Percentiles rank a stretch among this genome's conserved stretches.
Evolutionary conservation across 805 yeast species (phyloP).

Genomic region (Metschnikowia similis): DNA sequence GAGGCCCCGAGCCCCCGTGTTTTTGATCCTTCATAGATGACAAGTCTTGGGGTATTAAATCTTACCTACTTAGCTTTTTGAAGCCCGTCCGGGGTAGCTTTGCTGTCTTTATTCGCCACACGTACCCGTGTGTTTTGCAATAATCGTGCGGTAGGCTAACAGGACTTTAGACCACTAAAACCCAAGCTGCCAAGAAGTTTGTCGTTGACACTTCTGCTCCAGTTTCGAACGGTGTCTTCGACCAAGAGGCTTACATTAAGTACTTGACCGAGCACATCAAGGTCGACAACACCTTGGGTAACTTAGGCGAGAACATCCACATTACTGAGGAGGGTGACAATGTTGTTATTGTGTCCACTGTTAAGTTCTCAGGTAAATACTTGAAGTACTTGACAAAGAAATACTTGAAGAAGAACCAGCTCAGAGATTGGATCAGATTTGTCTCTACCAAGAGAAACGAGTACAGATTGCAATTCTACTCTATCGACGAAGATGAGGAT

Average conservation of each 20-base stretch:
- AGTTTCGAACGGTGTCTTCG: slow-evolving; percentile 95
- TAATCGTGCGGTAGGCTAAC: slow-evolving; percentile 73
- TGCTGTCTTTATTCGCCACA: slow-evolving; percentile 40
- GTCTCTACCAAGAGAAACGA: slow-evolving; percentile 92
- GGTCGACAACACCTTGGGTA: slow-evolving; percentile 94
- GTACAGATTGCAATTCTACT: slow-evolving; percentile 98
- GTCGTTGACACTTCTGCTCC: slow-evolving; percentile 96
- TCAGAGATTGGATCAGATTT: slow-evolving; percentile 99
- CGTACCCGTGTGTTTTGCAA: slow-evolving; percentile 17
- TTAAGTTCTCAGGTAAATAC: slow-evolving; percentile 99
- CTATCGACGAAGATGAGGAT: slow-evolving; percentile 74
- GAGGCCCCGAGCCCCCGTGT: background rate
- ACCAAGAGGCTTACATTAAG: slow-evolving; percentile 96
- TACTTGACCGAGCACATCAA: slow-evolving; percentile 99
- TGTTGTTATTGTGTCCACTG: slow-evolving; percentile 83
- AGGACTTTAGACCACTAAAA: slow-evolving; percentile 67
- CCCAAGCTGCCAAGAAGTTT: slow-evolving; percentile 77
- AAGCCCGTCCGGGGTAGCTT: slow-evolving; percentile 45
- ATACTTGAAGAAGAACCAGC: slow-evolving; percentile 99
- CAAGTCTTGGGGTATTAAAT: background rate
- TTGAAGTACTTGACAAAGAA: slow-evolving; percentile 99
- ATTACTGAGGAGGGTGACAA: slow-evolving; percentile 83
- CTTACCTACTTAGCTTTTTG: slow-evolving; percentile 12
- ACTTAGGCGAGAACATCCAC: slow-evolving; percentile 92
- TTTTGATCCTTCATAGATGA: background rate